Conservation (phyloP, 2,329 filamentous ascomycete species). For the Aspergillus pseudotamarii region DNA sequence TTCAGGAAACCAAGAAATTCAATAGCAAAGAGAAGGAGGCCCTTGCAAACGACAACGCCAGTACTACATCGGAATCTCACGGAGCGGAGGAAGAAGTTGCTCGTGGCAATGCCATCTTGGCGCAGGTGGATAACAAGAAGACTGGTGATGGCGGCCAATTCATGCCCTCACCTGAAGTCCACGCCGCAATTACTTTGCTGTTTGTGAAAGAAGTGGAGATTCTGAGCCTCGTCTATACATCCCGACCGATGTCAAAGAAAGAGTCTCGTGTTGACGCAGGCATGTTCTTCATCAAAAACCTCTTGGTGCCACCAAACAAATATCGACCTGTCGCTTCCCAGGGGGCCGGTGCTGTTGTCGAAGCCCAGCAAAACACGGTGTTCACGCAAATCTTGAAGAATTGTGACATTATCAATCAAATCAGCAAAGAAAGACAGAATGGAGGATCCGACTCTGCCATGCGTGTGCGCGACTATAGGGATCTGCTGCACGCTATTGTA, state of each 20-base stretch:
- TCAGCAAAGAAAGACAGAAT: conserved; percentile 69
- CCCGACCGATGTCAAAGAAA: conserved; percentile 65
- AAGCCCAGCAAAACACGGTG: conserved; percentile 83
- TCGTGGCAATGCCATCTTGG: conserved; percentile 52
- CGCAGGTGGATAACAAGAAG: conserved; percentile 37
- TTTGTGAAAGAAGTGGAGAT: conserved; percentile 89
- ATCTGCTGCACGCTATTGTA: conserved; percentile 80
- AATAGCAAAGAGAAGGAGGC: conserved; percentile 36
- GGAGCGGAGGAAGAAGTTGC: conserved; percentile 62
- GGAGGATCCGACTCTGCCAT: conserved; percentile 49
- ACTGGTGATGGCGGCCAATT: conserved; percentile 60
- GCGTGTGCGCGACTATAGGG: conserved; percentile 66
- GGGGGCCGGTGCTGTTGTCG: conserved; percentile 77
- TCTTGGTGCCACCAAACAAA: conserved; percentile 89
- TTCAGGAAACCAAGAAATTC: conserved; percentile 50
- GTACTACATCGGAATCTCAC: conserved; percentile 56
- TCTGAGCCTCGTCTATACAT: conserved; percentile 80
- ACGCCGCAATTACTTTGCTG: conserved; percentile 73
- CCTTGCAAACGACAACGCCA: conserved; percentile 53
- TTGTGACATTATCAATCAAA: conserved; percentile 72
- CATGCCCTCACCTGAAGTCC: conserved; percentile 80
- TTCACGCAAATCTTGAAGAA: conserved; percentile 82
- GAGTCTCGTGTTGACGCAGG: conserved; percentile 67
- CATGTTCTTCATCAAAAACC: conserved; percentile 89
- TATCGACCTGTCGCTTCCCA: conserved; percentile 86